Conservation (phyloP, 345 rosid genomes). For the Camelina neglecta region DNA sequence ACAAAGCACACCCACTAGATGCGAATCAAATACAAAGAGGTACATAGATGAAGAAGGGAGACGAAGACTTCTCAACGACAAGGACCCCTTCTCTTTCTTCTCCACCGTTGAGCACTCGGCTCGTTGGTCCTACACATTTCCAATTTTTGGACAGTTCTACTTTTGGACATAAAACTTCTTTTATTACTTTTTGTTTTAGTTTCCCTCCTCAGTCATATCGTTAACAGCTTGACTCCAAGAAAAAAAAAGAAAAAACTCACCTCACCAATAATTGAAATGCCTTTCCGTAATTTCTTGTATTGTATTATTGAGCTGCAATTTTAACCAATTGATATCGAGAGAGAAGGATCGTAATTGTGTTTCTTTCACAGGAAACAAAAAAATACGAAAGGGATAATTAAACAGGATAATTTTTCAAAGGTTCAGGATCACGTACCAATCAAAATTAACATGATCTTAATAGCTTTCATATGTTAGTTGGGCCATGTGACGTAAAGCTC, state of each 20-base stretch:
- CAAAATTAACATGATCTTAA: conserved; percentile 3
- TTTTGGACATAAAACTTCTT: conserved; percentile 8
- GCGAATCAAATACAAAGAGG: conserved; percentile 37
- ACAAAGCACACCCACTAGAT: conserved; percentile 20
- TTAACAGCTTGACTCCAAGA: conserved; percentile 24
- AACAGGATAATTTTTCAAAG: conserved; percentile 27
- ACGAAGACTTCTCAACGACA: conserved; percentile 30
- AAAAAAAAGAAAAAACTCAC: not conserved
- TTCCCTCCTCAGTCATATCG: conserved; percentile 6
- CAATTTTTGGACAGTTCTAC: conserved; percentile 25
- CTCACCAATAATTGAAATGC: conserved; percentile 30
- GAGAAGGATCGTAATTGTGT: not conserved
- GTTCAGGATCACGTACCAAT: conserved; percentile 19
- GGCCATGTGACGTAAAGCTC: conserved; percentile 5
- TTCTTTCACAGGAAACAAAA: conserved; percentile 29
- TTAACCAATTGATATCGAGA: conserved; percentile 31
- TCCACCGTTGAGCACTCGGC: conserved; percentile 41
- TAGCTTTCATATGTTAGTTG: conserved; percentile 11
- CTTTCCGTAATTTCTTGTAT: conserved; percentile 13
- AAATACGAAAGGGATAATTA: conserved; percentile 9
- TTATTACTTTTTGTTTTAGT: not conserved
- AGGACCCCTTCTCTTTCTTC: conserved; percentile 30
- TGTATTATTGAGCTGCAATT: conserved; percentile 1
- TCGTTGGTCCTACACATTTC: conserved; percentile 12
- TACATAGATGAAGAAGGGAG: conserved; percentile 19